Conservation (phyloP, 345 rosid genomes). For the Mercurialis annua region DNA sequence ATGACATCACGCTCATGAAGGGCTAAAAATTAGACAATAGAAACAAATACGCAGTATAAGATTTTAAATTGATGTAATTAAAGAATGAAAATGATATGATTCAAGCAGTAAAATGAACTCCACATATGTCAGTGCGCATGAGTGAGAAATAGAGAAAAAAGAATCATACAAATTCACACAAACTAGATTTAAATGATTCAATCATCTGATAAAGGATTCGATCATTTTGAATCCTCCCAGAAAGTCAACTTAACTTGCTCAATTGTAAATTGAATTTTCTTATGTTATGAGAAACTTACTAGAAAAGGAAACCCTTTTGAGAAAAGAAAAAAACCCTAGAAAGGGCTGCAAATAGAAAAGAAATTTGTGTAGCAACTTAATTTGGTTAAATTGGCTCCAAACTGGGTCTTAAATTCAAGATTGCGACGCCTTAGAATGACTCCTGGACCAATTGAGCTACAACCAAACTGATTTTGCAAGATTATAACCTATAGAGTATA, state of each 20-base stretch:
- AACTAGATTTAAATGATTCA: neutral
- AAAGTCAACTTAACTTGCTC: neutral
- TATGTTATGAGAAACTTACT: neutral
- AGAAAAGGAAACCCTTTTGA: neutral
- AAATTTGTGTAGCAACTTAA: neutral
- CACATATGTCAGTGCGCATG: neutral
- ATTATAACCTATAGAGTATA: too few species aligned
- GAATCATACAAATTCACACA: neutral
- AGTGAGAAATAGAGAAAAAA: too few species aligned
- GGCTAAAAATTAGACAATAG: neutral
- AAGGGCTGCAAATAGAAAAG: neutral
- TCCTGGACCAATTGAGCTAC: too few species aligned
- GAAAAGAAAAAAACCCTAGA: neutral
- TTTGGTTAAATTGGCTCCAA: too few species aligned
- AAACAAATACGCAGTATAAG: neutral
- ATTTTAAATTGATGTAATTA: neutral
- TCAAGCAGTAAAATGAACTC: neutral
- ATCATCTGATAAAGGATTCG: neutral
- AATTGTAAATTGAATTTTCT: neutral
- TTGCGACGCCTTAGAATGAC: too few species aligned
- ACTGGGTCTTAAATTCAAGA: too few species aligned
- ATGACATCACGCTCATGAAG: neutral
- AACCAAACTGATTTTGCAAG: too few species aligned
- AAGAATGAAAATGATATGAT: neutral
- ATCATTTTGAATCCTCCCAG: neutral